Conservation (phyloP, 441 rosid genomes). For the Jatropha podagrica region DNA sequence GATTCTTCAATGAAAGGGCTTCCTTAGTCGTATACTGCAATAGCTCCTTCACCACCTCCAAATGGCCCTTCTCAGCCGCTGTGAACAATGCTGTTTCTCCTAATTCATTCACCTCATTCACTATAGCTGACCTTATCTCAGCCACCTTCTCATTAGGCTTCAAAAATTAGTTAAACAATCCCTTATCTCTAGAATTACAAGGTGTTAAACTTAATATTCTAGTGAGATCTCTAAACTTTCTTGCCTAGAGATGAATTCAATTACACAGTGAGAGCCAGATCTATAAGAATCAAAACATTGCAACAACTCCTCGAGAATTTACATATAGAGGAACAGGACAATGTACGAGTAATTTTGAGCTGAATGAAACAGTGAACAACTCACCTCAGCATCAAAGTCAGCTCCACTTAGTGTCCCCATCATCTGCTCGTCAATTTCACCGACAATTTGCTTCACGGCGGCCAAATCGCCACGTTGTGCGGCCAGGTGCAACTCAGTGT, state of each 20-base stretch:
- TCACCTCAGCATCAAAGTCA: conserved; percentile 77
- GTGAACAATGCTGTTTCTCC: conserved; percentile 88
- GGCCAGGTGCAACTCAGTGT: conserved; percentile 92
- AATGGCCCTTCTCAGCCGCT: conserved; percentile 81
- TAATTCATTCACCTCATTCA: conserved; percentile 82
- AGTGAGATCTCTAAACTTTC: too few species aligned
- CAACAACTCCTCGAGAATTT: too few species aligned
- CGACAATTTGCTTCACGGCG: conserved; percentile 59
- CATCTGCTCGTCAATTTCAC: conserved; percentile 76
- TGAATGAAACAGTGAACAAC: neutral
- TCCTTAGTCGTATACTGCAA: conserved; percentile 58
- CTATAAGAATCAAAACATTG: too few species aligned
- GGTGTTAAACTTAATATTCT: neutral
- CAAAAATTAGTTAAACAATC: conserved; percentile 7
- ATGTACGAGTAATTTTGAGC: neutral
- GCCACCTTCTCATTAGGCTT: conserved; percentile 38
- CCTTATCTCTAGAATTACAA: neutral
- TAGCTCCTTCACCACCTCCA: conserved; percentile 73
- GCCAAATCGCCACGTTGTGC: conserved; percentile 75
- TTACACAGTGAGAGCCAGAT: too few species aligned
- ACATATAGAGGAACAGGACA: too few species aligned
- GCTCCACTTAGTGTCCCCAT: conserved; percentile 52
- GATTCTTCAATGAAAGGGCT: conserved; percentile 57
- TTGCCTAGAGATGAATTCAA: too few species aligned
- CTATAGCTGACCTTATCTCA: conserved; percentile 67